These are phyloP conservation scores for Alternaria ventricosa DNA, from an alignment of 2,329 filamentous ascomycete species.

Conservation along the genomic window DNA sequence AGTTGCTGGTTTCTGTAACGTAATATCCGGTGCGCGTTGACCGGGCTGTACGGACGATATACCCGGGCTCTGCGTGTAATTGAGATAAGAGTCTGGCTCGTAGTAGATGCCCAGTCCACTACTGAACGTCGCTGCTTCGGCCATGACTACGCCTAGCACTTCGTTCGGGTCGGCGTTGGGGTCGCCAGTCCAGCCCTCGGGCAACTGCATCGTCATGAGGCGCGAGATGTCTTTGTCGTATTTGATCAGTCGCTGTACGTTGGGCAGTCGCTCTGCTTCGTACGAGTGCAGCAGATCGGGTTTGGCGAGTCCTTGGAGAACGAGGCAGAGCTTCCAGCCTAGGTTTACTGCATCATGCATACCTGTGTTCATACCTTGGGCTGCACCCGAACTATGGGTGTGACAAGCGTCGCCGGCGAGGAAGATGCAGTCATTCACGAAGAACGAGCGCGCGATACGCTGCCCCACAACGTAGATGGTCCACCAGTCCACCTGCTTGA, in stretches of 20 bases:
- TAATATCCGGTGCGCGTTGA: slow-evolving; percentile 56
- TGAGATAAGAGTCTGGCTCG: slow-evolving; percentile 46
- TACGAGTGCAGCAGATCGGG: not conserved
- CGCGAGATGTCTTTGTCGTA: slow-evolving; percentile 45
- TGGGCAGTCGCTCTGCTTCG: slow-evolving; percentile 34
- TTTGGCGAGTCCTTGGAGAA: not conserved
- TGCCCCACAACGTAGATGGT: slow-evolving; percentile 55
- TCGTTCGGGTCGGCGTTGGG: slow-evolving; percentile 37
- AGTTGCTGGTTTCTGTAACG: slow-evolving; percentile 55
- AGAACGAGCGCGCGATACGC: slow-evolving; percentile 46
- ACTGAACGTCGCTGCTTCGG: slow-evolving; percentile 37
- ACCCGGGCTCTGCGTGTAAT: slow-evolving; percentile 17
- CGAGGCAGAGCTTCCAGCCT: not conserved
- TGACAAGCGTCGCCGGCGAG: slow-evolving; percentile 60
- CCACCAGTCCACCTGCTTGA: slow-evolving; percentile 54
- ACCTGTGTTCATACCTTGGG: not conserved
- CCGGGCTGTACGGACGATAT: slow-evolving; percentile 45
- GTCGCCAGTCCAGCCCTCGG: slow-evolving; percentile 42
- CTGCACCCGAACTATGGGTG: not conserved
- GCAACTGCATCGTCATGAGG: slow-evolving; percentile 45
- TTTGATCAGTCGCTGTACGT: slow-evolving; percentile 53
- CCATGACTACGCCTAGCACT: slow-evolving; percentile 34
- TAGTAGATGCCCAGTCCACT: slow-evolving; percentile 44
- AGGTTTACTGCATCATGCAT: not conserved
- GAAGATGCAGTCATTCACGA: slow-evolving; percentile 55